Percentiles rank a stretch among this genome's conserved stretches.
Conservation (phyloP, 2,329 filamentous ascomycete species). For the Sclerotiophoma versabilis region DNA sequence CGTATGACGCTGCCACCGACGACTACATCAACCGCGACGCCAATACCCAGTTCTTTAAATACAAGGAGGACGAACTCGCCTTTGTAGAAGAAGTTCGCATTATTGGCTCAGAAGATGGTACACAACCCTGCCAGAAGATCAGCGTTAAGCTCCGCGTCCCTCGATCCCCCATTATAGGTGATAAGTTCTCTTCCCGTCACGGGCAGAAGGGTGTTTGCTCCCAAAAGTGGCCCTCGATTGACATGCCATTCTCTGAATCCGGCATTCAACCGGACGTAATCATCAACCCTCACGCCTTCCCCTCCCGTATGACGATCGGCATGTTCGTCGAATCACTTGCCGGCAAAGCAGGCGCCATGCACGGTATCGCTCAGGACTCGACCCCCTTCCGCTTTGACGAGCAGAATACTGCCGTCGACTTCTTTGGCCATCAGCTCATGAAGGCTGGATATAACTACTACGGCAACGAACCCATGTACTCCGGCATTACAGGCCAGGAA, state of each 20-base stretch:
- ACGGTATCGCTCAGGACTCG: slow-evolving; percentile 93
- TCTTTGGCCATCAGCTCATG: slow-evolving; percentile 94
- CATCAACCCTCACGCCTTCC: slow-evolving; percentile 99
- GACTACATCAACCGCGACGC: slow-evolving; percentile 86
- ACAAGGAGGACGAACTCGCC: slow-evolving; percentile 88
- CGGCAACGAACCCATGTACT: slow-evolving; percentile 99
- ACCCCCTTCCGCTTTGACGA: slow-evolving; percentile 96
- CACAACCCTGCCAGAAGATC: slow-evolving; percentile 83
- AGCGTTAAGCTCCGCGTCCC: slow-evolving; percentile 94
- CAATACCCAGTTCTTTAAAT: slow-evolving; percentile 86
- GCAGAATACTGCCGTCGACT: slow-evolving; percentile 88
- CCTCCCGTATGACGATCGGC: slow-evolving; percentile 98
- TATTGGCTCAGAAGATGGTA: slow-evolving; percentile 83
- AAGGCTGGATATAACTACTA: slow-evolving; percentile 98
- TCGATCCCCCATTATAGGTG: slow-evolving; percentile 89
- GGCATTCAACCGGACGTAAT: slow-evolving; percentile 98
- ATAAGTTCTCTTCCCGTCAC: slow-evolving; percentile 99
- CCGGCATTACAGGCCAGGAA: slow-evolving; percentile 93
- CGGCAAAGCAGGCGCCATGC: slow-evolving; percentile 91
- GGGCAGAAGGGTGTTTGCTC: slow-evolving; percentile 97
- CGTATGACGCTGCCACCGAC: slow-evolving; percentile 73
- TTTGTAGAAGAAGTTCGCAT: slow-evolving; percentile 94
- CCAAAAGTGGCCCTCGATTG: slow-evolving; percentile 90
- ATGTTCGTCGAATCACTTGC: slow-evolving; percentile 99
- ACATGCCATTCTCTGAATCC: slow-evolving; percentile 96